These are phyloP conservation scores for Candida tetrigidarum DNA, from an alignment of 1,139 yeast species.

Conservation along the genomic window DNA sequence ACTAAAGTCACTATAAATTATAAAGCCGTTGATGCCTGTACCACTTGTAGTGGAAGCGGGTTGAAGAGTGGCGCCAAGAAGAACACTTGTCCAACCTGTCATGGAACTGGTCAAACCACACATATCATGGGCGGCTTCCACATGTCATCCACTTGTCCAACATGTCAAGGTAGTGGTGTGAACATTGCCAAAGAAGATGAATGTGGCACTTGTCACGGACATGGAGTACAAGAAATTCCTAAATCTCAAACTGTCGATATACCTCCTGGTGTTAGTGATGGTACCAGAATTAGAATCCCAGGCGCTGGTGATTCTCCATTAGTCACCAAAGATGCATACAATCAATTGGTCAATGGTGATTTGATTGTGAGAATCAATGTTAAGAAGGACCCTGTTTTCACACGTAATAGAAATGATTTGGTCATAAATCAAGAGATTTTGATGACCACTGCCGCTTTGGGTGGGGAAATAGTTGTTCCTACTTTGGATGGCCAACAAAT, in stretches of 20 bases:
- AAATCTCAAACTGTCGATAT: slow-evolving; percentile 78
- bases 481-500: slow-evolving; percentile 79
- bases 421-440: slow-evolving; percentile 69
- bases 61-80: slow-evolving; percentile 77
- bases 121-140: slow-evolving; percentile 95
- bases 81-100: slow-evolving; percentile 83
- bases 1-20: slow-evolving; percentile 68
- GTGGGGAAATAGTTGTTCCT: slow-evolving; percentile 88
- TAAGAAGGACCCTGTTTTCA: slow-evolving; percentile 70
- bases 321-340: slow-evolving; percentile 65
- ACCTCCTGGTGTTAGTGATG: slow-evolving; percentile 90
- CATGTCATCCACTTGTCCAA: slow-evolving; percentile 90
- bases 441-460: slow-evolving; percentile 96
- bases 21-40: slow-evolving; percentile 77
- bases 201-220: slow-evolving; percentile 84
- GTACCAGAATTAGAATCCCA: slow-evolving; percentile 79
- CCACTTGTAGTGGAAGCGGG: slow-evolving; percentile 84
- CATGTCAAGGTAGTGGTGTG: slow-evolving; percentile 91
- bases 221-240: slow-evolving; percentile 74
- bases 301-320: slow-evolving; percentile 93
- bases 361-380: slow-evolving; percentile 81
- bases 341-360: slow-evolving; percentile 79
- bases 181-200: slow-evolving; percentile 67
- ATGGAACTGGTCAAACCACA: slow-evolving; percentile 91
- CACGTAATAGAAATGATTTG: slow-evolving; percentile 67